Conservation (phyloP, 371 early-diverging fungal species). For the Cokeromyces recurvatus region DNA sequence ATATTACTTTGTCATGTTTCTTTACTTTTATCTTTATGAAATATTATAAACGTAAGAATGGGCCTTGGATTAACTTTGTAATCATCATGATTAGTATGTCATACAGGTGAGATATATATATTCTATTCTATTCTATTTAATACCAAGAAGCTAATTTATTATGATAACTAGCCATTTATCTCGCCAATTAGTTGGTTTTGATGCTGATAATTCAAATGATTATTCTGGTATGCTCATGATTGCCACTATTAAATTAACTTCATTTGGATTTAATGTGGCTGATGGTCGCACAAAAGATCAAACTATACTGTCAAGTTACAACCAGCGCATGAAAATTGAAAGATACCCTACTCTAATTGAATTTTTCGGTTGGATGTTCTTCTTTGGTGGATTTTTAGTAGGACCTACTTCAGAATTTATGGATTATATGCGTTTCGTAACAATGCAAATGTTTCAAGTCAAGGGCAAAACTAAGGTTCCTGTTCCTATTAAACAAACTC, state of each 20-base stretch:
- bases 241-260: constrained; percentile 79
- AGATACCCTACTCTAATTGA: constrained; percentile 65
- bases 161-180: constrained; percentile 42
- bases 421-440: constrained; percentile 59
- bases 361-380: constrained; percentile 79
- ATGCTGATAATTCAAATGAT: constrained; percentile 53
- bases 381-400: constrained; percentile 74
- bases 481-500: constrained; percentile 12
- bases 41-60: constrained; percentile 37
- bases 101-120: constrained; percentile 35
- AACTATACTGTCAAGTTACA: constrained; percentile 49
- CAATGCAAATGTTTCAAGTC: constrained; percentile 36
- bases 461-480: constrained; percentile 29
- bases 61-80: constrained; percentile 60
- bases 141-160: background rate
- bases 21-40: constrained; percentile 51
- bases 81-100: constrained; percentile 70
- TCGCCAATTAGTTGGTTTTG: constrained; percentile 41
- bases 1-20: constrained; percentile 50
- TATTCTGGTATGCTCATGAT: constrained; percentile 85
- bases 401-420: constrained; percentile 79
- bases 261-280: constrained; percentile 74
- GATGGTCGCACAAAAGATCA: constrained; percentile 44
- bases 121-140: background rate
- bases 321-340: constrained; percentile 48